Evolutionary conservation across 2,329 filamentous ascomycete genomes (phyloP).

Genomic region (Grosmannia huntii): DNA sequence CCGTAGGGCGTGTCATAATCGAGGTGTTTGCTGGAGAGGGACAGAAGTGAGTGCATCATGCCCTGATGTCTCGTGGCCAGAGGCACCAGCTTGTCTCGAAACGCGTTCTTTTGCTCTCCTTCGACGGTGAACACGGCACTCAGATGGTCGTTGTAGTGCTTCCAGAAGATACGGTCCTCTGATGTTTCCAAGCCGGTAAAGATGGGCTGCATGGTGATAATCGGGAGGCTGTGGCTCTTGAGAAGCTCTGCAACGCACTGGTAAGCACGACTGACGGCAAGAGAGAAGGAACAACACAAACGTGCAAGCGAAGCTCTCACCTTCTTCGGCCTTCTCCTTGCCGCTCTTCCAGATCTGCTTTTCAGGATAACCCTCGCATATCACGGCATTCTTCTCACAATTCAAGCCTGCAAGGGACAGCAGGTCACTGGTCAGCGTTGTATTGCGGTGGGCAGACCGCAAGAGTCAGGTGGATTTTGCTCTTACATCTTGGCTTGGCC

Average conservation of each 20-base stretch:
- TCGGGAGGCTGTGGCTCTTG: conserved; percentile 34
- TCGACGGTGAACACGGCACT: conserved; percentile 74
- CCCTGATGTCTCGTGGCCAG: conserved; percentile 70
- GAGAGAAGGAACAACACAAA: not conserved
- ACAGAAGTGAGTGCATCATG: conserved; percentile 82
- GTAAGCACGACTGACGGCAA: no score
- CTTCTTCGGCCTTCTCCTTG: conserved; percentile 61
- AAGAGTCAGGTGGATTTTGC: conserved; percentile 5
- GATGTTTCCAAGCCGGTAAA: conserved; percentile 72
- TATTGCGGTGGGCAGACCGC: not conserved
- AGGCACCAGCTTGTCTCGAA: conserved; percentile 71
- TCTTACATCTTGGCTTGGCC: conserved; percentile 51
- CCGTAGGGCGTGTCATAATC: conserved; percentile 47
- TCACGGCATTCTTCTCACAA: conserved; percentile 85
- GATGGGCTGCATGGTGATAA: conserved; percentile 48
- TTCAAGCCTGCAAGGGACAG: conserved; percentile 50
- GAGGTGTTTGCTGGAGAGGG: conserved; percentile 67
- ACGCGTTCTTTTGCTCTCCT: conserved; percentile 69
- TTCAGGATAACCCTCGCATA: conserved; percentile 81
- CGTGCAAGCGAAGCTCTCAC: conserved; percentile 23
- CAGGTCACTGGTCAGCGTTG: not conserved
- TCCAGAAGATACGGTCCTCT: conserved; percentile 68
- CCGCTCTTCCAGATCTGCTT: conserved; percentile 82
- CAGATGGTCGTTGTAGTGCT: conserved; percentile 69
- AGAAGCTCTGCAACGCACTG: conserved; percentile 27